Evolutionary conservation across 352 stramenopile genomes (phyloP).

Genomic region (Phytophthora parvispora): DNA sequence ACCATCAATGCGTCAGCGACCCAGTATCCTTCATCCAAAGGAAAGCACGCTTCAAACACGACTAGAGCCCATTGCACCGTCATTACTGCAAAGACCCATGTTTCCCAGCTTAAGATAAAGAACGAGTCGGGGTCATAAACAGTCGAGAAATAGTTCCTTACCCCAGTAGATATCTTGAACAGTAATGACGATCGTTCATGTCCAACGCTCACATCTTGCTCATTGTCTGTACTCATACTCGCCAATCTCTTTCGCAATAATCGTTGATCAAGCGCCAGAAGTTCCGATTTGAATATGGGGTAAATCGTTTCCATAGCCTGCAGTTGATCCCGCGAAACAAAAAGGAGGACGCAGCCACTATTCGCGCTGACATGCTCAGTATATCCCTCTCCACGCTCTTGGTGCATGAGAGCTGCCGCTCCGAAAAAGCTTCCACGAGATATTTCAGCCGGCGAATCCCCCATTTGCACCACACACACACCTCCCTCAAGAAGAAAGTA

Average conservation of each 20-base stretch:
- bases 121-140: slow-evolving; percentile 51
- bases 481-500: slow-evolving; percentile 67
- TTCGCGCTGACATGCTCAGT: slow-evolving; percentile 54
- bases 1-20: slow-evolving; percentile 28
- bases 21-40: neutral
- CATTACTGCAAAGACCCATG: slow-evolving; percentile 62
- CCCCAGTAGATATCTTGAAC: neutral
- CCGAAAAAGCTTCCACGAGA: slow-evolving; percentile 52
- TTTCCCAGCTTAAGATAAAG: slow-evolving; percentile 57
- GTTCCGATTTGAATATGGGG: slow-evolving; percentile 45
- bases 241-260: slow-evolving; percentile 47
- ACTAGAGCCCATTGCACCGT: slow-evolving; percentile 49
- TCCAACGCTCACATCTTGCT: neutral
- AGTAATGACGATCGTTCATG: neutral
- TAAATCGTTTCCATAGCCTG: slow-evolving; percentile 55
- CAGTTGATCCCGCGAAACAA: slow-evolving; percentile 52
- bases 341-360: slow-evolving; percentile 57
- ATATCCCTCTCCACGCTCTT: slow-evolving; percentile 49
- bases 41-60: slow-evolving; percentile 56
- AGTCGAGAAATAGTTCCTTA: neutral
- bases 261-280: slow-evolving; percentile 49
- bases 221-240: slow-evolving; percentile 23
- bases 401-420: slow-evolving; percentile 44
- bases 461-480: slow-evolving; percentile 41
- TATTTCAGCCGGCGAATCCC: slow-evolving; percentile 22